Evolutionary conservation across 495 filamentous ascomycete species (phyloP).

Genomic region (Lasiosphaeria ovina): DNA sequence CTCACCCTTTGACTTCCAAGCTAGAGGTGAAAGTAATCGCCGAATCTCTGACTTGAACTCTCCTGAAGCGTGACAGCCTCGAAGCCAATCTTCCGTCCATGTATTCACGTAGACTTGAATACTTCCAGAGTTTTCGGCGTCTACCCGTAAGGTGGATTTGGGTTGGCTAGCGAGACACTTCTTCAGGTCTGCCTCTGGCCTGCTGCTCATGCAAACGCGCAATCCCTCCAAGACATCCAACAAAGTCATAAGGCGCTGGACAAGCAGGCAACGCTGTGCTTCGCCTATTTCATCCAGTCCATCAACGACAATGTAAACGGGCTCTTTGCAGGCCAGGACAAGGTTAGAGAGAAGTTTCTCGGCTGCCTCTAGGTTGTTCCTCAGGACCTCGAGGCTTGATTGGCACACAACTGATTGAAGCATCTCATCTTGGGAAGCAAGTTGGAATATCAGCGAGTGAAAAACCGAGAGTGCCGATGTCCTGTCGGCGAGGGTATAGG

Average conservation of each 20-base stretch:
- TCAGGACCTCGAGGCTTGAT: not conserved
- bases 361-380: not conserved
- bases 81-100: not conserved
- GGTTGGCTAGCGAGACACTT: not conserved
- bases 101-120: not conserved
- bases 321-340: not conserved
- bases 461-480: not conserved
- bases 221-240: not conserved
- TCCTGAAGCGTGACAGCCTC: not conserved
- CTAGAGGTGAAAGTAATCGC: not conserved
- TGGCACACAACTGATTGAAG: not conserved
- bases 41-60: not conserved
- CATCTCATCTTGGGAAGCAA: not conserved
- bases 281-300: not conserved
- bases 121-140: not conserved
- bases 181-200: not conserved
- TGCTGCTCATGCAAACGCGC: not conserved
- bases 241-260: not conserved
- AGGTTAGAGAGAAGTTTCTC: not conserved
- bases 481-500: not conserved
- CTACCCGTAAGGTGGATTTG: not conserved
- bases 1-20: not conserved
- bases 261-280: not conserved
- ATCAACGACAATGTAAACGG: conserved; percentile 1
- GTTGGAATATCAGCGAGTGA: conserved; percentile 1